A percentile compares a stretch with the other conserved stretches of the same genome.
These are phyloP conservation scores for Cyclospora cayetanensis DNA, from an alignment of 169 alveolate genomes.

Conservation along the genomic window DNA sequence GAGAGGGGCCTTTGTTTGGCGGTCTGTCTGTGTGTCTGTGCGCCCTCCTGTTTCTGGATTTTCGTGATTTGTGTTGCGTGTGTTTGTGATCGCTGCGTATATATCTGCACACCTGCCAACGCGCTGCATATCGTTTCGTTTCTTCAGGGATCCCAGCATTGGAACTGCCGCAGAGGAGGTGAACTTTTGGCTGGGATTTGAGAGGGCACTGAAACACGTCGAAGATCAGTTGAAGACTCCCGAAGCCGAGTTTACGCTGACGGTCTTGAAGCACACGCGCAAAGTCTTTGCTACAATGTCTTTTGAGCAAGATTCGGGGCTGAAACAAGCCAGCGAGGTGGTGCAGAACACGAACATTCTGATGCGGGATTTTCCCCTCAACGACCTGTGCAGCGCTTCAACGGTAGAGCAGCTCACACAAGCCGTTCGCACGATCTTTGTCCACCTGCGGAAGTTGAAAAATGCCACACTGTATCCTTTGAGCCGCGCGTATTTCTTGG, in stretches of 20 bases:
- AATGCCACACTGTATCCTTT: conserved; percentile 90
- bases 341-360: conserved; percentile 90
- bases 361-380: conserved; percentile 96
- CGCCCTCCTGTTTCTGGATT: too few relatives aligned
- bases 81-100: too few relatives aligned
- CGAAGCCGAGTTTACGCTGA: conserved; percentile 91
- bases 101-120: too few relatives aligned
- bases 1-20: too few relatives aligned
- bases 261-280: conserved; percentile 90
- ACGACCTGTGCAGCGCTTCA: conserved; percentile 92
- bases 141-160: conserved; percentile 71
- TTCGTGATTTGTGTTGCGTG: too few relatives aligned
- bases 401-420: conserved; percentile 88
- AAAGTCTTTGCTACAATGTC: conserved; percentile 92
- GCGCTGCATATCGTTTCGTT: too few relatives aligned
- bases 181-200: conserved; percentile 78
- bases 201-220: conserved; percentile 69
- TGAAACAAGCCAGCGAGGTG: conserved; percentile 90
- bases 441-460: conserved; percentile 91
- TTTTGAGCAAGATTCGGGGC: conserved; percentile 95
- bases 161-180: conserved; percentile 78
- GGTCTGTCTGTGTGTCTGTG: too few relatives aligned
- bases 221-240: conserved; percentile 74
- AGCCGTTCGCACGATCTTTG: conserved; percentile 91
- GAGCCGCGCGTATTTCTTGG: conserved; percentile 89